Conservation (phyloP, 371 early-diverging fungal genomes). For the Mycotypha africana region DNA sequence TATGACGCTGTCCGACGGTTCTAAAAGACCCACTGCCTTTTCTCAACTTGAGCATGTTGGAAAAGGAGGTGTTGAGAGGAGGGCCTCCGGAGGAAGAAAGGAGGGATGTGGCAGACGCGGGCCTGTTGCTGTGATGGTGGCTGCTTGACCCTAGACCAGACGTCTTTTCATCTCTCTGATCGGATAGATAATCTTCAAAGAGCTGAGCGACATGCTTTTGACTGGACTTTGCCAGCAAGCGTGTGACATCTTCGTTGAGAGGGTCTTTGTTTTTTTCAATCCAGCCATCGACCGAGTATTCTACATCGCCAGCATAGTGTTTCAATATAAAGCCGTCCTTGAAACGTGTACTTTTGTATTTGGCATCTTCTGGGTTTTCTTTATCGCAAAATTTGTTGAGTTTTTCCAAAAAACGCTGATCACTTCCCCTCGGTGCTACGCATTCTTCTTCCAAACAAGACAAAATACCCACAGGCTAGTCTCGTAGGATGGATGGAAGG, state of each 20-base stretch:
- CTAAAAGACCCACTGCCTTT: conserved; percentile 83
- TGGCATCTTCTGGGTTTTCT: conserved; percentile 43
- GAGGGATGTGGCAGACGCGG: not conserved
- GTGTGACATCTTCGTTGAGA: conserved; percentile 94
- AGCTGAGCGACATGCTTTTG: conserved; percentile 76
- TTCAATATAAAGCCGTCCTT: conserved; percentile 90
- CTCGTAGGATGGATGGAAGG: not conserved
- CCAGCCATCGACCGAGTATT: conserved; percentile 96
- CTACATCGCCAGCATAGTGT: conserved; percentile 99
- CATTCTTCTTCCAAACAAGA: conserved; percentile 99
- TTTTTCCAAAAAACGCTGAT: conserved; percentile 95
- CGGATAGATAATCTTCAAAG: conserved; percentile 77
- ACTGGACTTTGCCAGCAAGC: conserved; percentile 78
- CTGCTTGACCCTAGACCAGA: too few species aligned
- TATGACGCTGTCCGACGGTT: conserved; percentile 97
- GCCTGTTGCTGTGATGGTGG: not conserved
- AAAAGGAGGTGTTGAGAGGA: conserved; percentile 11
- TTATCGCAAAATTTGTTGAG: conserved; percentile 86
- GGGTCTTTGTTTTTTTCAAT: conserved; percentile 99
- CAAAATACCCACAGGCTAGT: conserved; percentile 95
- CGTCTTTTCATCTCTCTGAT: conserved; percentile 32
- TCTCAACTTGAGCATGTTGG: conserved; percentile 20
- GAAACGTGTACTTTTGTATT: conserved; percentile 88
- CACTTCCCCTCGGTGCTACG: conserved; percentile 97
- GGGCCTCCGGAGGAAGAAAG: not conserved